These are phyloP conservation scores for Fusarium tricinctum DNA, from an alignment of 2,329 filamentous ascomycete species.

Conservation along the genomic window DNA sequence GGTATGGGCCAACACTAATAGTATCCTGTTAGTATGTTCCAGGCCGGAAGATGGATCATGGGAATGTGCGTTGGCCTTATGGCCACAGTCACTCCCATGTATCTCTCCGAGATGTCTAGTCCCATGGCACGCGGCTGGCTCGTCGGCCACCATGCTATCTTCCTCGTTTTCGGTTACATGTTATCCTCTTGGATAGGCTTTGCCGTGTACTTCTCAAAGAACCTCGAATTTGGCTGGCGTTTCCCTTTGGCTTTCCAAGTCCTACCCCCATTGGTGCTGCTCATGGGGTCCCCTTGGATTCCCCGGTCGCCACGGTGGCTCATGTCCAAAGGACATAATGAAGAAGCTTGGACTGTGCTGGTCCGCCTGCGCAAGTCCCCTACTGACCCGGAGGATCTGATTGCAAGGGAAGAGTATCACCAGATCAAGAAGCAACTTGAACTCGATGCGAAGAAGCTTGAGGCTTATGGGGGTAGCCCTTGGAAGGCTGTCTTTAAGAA, in stretches of 20 bases:
- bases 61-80: conserved; percentile 60
- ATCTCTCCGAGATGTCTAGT: conserved; percentile 53
- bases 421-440: conserved; percentile 62
- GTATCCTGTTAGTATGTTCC: conserved; percentile 49
- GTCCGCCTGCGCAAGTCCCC: conserved; percentile 51
- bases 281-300: conserved; percentile 54
- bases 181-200: conserved; percentile 59
- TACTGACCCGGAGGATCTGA: conserved; percentile 55
- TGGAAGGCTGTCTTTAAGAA: conserved; percentile 63
- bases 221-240: conserved; percentile 57
- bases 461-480: conserved; percentile 55
- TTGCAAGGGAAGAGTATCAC: conserved; percentile 61
- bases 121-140: conserved; percentile 62
- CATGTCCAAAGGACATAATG: conserved; percentile 59
- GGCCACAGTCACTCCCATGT: conserved; percentile 54
- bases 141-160: conserved; percentile 64
- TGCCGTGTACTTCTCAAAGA: conserved; percentile 52
- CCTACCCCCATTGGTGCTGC: conserved; percentile 56
- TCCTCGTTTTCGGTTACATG: conserved; percentile 62
- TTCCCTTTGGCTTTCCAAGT: conserved; percentile 60
- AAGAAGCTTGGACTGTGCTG: conserved; percentile 62
- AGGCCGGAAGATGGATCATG: conserved; percentile 61
- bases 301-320: conserved; percentile 64
- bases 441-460: conserved; percentile 59
- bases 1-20: neutral